These are phyloP conservation scores for Lantana camara DNA, from an alignment of 257 asterid species.

Conservation along the genomic window DNA sequence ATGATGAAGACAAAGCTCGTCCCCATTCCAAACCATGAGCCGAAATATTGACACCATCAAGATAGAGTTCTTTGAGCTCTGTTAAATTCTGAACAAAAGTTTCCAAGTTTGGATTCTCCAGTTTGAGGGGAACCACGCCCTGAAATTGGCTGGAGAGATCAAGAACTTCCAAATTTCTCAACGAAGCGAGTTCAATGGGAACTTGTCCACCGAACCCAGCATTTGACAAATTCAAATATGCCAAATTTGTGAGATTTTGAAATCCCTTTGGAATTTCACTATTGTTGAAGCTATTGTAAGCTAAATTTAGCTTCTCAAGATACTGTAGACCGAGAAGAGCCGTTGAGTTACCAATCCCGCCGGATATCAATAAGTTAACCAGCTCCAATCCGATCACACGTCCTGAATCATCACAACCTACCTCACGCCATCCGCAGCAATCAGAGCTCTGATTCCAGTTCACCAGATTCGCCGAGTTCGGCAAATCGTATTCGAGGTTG, in stretches of 20 bases:
- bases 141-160: conserved; percentile 46
- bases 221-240: conserved; percentile 50
- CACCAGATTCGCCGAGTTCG: conserved; percentile 42
- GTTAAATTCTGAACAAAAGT: conserved; percentile 43
- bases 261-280: conserved; percentile 44
- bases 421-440: conserved; percentile 66
- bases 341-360: conserved; percentile 43
- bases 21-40: conserved; percentile 43
- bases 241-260: conserved; percentile 41
- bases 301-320: conserved; percentile 51
- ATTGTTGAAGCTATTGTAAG: conserved; percentile 39
- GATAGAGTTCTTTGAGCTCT: conserved; percentile 48
- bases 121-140: conserved; percentile 24
- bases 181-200: conserved; percentile 37
- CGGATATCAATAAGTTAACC: conserved; percentile 32
- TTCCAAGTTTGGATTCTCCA: conserved; percentile 49
- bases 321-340: conserved; percentile 41
- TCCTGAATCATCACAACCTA: conserved; percentile 54
- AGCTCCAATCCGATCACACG: conserved; percentile 48
- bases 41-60: conserved; percentile 50
- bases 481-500: conserved; percentile 21
- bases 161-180: conserved; percentile 40
- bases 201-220: conserved; percentile 58
- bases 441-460: conserved; percentile 43
- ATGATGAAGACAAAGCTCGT: conserved; percentile 37